Evolutionary conservation across 805 yeast species (phyloP).

Genomic region (Cyberlindnera misumaiensis): DNA sequence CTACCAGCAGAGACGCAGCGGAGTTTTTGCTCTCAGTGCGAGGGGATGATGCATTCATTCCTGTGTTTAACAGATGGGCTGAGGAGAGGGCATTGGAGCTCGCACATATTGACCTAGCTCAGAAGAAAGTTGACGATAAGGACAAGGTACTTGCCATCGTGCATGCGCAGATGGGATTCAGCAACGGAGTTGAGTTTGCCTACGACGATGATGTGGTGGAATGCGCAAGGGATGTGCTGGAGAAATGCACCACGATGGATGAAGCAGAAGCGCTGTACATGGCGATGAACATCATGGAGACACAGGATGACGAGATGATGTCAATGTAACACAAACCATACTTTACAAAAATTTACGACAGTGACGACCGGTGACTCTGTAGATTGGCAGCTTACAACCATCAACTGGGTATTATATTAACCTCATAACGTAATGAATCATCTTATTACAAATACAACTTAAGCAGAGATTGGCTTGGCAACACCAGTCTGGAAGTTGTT

Average conservation of each 20-base stretch:
- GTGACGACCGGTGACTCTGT: too few relatives aligned
- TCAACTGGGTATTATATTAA: not conserved
- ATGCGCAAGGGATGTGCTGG: slow-evolving; percentile 64
- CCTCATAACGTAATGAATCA: slow-evolving; percentile 8
- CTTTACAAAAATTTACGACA: too few relatives aligned
- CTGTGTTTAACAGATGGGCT: slow-evolving; percentile 38
- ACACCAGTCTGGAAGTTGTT: slow-evolving; percentile 95
- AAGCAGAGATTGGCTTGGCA: slow-evolving; percentile 61
- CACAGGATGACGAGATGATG: slow-evolving; percentile 2
- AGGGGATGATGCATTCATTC: slow-evolving; percentile 19
- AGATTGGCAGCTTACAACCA: too few relatives aligned
- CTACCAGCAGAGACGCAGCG: slow-evolving; percentile 32
- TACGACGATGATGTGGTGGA: slow-evolving; percentile 60
- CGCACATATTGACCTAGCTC: slow-evolving; percentile 19
- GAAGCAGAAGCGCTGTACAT: slow-evolving; percentile 71
- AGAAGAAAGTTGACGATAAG: slow-evolving; percentile 11
- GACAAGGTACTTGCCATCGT: slow-evolving; percentile 21
- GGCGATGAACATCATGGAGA: slow-evolving; percentile 37
- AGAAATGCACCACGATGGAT: slow-evolving; percentile 61
- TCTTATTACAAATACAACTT: slow-evolving; percentile 23
- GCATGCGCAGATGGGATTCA: slow-evolving; percentile 34
- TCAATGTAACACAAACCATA: too few relatives aligned
- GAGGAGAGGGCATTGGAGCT: slow-evolving; percentile 34
- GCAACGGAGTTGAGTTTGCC: slow-evolving; percentile 57
- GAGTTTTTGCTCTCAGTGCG: slow-evolving; percentile 32